Conservation (phyloP, 108 stramenopile genomes). For the Nitzschia putrida region DNA sequence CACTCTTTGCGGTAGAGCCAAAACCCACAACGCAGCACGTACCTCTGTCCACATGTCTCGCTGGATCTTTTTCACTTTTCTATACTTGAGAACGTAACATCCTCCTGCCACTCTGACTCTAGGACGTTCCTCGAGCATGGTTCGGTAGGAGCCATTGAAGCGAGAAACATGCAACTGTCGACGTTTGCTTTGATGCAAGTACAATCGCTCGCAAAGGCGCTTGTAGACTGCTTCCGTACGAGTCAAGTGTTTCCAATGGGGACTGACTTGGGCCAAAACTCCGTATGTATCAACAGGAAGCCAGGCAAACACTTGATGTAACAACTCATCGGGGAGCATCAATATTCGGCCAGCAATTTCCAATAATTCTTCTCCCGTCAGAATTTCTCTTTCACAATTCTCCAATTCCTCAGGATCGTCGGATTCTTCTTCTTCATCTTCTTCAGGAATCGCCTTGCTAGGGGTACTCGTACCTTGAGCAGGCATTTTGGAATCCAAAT, state of each 20-base stretch:
- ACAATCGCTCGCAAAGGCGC: constrained; percentile 68
- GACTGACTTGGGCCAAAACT: constrained; percentile 61
- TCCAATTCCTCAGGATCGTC: constrained; percentile 25
- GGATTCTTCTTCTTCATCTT: constrained; percentile 45
- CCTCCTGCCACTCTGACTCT: constrained; percentile 76
- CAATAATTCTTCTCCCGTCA: constrained; percentile 57
- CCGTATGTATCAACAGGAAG: constrained; percentile 69
- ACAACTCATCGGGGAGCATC: constrained; percentile 70
- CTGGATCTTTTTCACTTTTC: constrained; percentile 57
- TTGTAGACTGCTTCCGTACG: constrained; percentile 74
- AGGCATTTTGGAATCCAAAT: constrained; percentile 6
- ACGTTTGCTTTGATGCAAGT: constrained; percentile 73
- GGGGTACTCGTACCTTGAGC: constrained; percentile 6
- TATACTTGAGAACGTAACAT: constrained; percentile 72
- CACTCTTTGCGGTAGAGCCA: too few relatives aligned
- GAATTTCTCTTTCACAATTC: constrained; percentile 13
- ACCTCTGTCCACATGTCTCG: constrained; percentile 86
- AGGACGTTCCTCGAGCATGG: constrained; percentile 74
- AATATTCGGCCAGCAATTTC: constrained; percentile 57
- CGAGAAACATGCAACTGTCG: constrained; percentile 59
- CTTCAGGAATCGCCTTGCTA: constrained; percentile 37
- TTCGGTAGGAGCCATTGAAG: constrained; percentile 70
- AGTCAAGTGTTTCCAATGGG: constrained; percentile 77
- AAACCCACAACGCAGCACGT: background rate
- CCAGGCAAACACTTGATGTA: constrained; percentile 66